These are phyloP conservation scores for Podosphaera leucotricha DNA, from an alignment of 2,329 filamentous ascomycete species.

Conservation along the genomic window DNA sequence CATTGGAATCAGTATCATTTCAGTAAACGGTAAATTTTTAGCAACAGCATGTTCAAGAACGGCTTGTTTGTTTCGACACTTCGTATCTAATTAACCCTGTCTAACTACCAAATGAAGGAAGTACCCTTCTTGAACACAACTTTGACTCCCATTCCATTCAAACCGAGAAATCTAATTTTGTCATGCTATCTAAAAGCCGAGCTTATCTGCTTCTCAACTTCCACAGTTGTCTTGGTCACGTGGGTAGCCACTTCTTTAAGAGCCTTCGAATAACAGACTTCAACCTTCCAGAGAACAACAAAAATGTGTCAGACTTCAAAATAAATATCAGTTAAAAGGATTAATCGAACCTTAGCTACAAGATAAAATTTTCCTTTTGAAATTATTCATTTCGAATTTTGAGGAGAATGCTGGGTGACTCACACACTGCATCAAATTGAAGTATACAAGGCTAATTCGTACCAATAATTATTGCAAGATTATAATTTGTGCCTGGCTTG, in stretches of 20 bases:
- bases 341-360: not conserved
- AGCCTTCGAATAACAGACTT: too few relatives aligned
- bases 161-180: too few relatives aligned
- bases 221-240: too few relatives aligned
- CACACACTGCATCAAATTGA: constrained; percentile 17
- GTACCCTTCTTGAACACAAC: too few relatives aligned
- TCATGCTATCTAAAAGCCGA: too few relatives aligned
- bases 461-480: too few relatives aligned
- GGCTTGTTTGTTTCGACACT: not conserved
- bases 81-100: not conserved
- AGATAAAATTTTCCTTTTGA: not conserved
- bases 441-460: not conserved
- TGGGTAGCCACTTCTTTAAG: too few relatives aligned
- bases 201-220: too few relatives aligned
- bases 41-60: not conserved
- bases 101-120: too few relatives aligned
- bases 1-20: not conserved
- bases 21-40: not conserved
- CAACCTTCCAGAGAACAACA: not conserved
- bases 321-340: not conserved
- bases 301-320: not conserved
- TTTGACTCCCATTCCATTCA: too few relatives aligned
- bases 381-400: not conserved
- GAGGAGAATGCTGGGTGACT: not conserved
- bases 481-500: too few relatives aligned